Evolutionary conservation across 129 eudicot genomes (phyloP), one percentile per base, ranked within the genome.

Genomic region (Centrapalus pauciflorus): DNA sequence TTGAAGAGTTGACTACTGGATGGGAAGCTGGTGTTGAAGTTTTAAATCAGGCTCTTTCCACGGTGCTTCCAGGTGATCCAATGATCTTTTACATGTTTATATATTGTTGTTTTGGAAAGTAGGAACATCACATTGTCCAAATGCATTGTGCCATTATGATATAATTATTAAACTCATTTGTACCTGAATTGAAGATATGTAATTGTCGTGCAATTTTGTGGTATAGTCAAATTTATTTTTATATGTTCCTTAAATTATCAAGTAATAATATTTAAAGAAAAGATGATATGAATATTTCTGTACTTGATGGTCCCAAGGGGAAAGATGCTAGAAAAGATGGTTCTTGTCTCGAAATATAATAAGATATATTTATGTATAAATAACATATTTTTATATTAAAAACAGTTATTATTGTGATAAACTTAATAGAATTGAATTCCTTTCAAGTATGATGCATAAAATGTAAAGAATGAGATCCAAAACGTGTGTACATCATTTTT

Each of bases 1-100:
- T 89, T 72, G 97, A 94, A 86, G 95, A 94, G 79, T 67, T 89
- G 81, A 89, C 95, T 35, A 32, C 84, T 27, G 96, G 95, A 34
- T 82, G 76, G 77, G 72, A 69, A 65, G 78, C 95, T 23, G 96
- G 81, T 41, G 25, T 82, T 70, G 84, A 94, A 69, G 75, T 94
- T 55, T 61, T 89, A 13, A 83, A 81, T 55, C 77, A 82, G 60
- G 82, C 95, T 66, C 80, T 89, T 70, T 82, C 93, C 35, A 89
- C 82, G 75, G 95, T 94, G 62, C 97, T 94, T 81, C 96, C 96
- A 55, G 96, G 99, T 89, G 77, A 62, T 41, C 58, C 24, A 11
- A 6, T 50, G 3, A 21, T 41, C 61, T 68, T 50, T 61, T 48
- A n/a, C 43, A 24, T 63, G 46, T 45, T 28, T 14, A 0, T n/a